Evolutionary conservation across 2,329 filamentous ascomycete genomes (phyloP), one percentile per base, ranked within the genome.

Genomic region (Cladophialophora immunda): DNA sequence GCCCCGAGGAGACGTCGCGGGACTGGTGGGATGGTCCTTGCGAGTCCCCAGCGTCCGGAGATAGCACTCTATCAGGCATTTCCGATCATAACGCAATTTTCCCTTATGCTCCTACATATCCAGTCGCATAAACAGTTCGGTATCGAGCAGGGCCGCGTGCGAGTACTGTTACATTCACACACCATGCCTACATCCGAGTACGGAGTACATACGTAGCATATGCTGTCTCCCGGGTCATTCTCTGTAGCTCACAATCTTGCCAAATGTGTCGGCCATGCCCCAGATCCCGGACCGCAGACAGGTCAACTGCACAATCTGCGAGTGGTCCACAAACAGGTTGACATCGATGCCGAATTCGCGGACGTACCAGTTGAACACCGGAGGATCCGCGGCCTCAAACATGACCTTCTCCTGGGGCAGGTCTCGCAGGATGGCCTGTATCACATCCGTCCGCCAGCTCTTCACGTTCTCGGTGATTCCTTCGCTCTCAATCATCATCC

Each of bases 401-500:
- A 87, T 87, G 64, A 87, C 82, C 22, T 80, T 82, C 67, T 87
- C 84, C 11, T 76, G 68, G 0, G 84, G 83, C 22, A 86, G 64
- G 56, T 86, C 83, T 60, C 81, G 80, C 75, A 87, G 76, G 52
- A 86, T 85, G 30, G 75, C 74, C 47, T 84, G 83, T 17, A 87
- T 84, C 2, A 86, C 84, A 70, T 87, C 85, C 2, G 83, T 87
- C 64, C 83, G 77, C 85, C 85, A 86, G 8, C 75, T 78, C 59
- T 75, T 77, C 6, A 87, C 84, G 60, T 86, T 87, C 76, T 86
- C 84, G 0, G 85, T 87, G 69, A 87, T 87, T 0, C 85, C 85
- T 75, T 87, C 84, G n/a, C 83, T 86, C 72, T 87, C 84, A 62
- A 86, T 85, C 84, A 87, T 87, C 71, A 87, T 78, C 8, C 84